Evolutionary conservation across 73 alveolate genomes (phyloP).

Genomic region (Uronychia setigera): DNA sequence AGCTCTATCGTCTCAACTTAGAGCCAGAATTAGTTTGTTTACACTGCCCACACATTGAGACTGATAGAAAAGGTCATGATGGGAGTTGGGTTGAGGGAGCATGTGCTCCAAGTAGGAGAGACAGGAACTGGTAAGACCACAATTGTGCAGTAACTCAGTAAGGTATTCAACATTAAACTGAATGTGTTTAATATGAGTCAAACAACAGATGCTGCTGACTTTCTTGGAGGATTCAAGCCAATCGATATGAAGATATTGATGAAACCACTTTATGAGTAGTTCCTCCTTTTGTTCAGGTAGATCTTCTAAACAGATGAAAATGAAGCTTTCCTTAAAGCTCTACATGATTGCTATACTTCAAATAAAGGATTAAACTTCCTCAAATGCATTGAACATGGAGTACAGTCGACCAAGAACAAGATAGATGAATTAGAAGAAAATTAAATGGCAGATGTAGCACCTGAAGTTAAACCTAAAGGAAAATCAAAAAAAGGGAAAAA

Average conservation of each 20-base stretch:
- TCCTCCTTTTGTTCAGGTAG: slow-evolving; percentile 68
- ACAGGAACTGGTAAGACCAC: slow-evolving; percentile 99
- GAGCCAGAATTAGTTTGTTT: slow-evolving; percentile 42
- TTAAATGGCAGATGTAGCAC: slow-evolving; percentile 35
- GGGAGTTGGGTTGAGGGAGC: slow-evolving; percentile 78
- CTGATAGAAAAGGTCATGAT: slow-evolving; percentile 68
- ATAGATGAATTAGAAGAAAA: slow-evolving; percentile 31
- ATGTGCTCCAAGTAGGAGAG: slow-evolving; percentile 94
- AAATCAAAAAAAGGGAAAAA: too few species aligned
- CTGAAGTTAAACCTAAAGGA: too few species aligned
- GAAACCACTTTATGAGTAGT: slow-evolving; percentile 81
- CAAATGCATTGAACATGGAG: slow-evolving; percentile 79
- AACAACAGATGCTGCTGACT: slow-evolving; percentile 94
- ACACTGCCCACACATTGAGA: slow-evolving; percentile 62
- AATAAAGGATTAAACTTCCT: slow-evolving; percentile 77
- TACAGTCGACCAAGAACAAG: slow-evolving; percentile 66
- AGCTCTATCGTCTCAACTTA: neutral
- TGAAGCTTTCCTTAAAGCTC: slow-evolving; percentile 67
- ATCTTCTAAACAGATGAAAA: slow-evolving; percentile 78
- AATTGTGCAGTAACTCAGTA: slow-evolving; percentile 87
- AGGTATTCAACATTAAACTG: slow-evolving; percentile 82
- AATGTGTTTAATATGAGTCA: slow-evolving; percentile 94
- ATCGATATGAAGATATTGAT: slow-evolving; percentile 82
- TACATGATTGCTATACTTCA: slow-evolving; percentile 74
- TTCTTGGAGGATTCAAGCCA: slow-evolving; percentile 99